phyloP scores from a whole-genome alignment of 2,329 filamentous ascomycete genomes.

The Aureobasidium sp. region DNA sequence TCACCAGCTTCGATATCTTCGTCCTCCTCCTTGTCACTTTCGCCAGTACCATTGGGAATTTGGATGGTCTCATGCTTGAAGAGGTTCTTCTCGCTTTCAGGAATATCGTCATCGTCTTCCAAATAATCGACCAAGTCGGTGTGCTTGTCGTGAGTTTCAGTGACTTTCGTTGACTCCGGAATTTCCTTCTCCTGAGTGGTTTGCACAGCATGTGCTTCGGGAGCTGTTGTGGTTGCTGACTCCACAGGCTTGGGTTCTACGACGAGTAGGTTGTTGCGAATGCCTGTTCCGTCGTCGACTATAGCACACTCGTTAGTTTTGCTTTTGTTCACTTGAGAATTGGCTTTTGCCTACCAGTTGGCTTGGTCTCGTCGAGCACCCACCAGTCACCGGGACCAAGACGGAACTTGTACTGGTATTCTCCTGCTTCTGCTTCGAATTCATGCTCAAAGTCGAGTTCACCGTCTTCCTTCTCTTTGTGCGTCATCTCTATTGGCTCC shows the following conservation, averaged over 20 bases:
- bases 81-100: slow-evolving; percentile 4
- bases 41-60: not conserved
- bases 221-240: not conserved
- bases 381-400: slow-evolving; percentile 61
- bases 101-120: not conserved
- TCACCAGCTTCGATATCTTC: not conserved
- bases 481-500: slow-evolving; percentile 58
- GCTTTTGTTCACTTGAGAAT: not conserved
- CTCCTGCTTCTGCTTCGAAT: slow-evolving; percentile 47
- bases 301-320: not conserved
- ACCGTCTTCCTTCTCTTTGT: slow-evolving; percentile 36
- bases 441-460: slow-evolving; percentile 50
- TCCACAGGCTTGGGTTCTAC: slow-evolving; percentile 18
- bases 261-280: slow-evolving; percentile 44
- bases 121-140: not conserved
- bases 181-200: not conserved
- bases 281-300: slow-evolving; percentile 45
- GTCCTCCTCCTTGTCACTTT: not conserved
- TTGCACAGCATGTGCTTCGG: not conserved
- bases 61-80: slow-evolving; percentile 11
- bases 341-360: slow-evolving; percentile 42
- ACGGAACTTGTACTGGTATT: slow-evolving; percentile 69
- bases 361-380: slow-evolving; percentile 55
- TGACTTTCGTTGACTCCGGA: not conserved
- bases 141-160: not conserved